Percentiles rank a stretch among this genome's conserved stretches.
phyloP scores from a whole-genome alignment of 306 rosid species.

The Glycine soja region DNA sequence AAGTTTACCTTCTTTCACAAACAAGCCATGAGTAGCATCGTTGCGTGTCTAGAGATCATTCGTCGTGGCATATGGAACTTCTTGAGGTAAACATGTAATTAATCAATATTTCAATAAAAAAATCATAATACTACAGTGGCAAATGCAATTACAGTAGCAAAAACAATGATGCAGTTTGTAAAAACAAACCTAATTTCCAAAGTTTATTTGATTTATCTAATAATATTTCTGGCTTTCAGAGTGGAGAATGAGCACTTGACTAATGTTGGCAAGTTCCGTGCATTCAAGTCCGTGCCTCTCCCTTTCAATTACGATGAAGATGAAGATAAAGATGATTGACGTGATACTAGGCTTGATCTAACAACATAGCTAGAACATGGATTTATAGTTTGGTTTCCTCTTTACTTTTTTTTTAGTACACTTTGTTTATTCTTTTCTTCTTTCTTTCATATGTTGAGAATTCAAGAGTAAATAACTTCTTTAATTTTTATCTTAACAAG shows the following conservation, averaged over 20 bases:
- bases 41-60: constrained; percentile 71
- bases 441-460: background rate
- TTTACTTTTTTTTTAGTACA: background rate
- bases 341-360: background rate
- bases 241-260: constrained; percentile 83
- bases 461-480: background rate
- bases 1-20: constrained; percentile 46
- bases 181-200: background rate
- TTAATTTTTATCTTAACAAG: background rate
- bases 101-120: background rate
- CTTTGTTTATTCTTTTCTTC: background rate
- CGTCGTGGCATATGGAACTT: constrained; percentile 83
- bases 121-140: too few relatives aligned
- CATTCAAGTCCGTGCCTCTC: constrained; percentile 77
- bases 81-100: constrained; percentile 57
- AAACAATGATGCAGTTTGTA: background rate
- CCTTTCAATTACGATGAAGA: constrained; percentile 79
- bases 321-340: constrained; percentile 57
- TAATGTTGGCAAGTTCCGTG: constrained; percentile 83
- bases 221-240: constrained; percentile 44
- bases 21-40: constrained; percentile 52
- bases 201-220: too few relatives aligned
- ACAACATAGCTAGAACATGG: background rate
- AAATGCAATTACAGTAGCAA: too few relatives aligned
- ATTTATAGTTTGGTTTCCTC: background rate